These are phyloP conservation scores for Botryotinia calthae DNA, from an alignment of 2,329 filamentous ascomycete species.

Conservation along the genomic window DNA sequence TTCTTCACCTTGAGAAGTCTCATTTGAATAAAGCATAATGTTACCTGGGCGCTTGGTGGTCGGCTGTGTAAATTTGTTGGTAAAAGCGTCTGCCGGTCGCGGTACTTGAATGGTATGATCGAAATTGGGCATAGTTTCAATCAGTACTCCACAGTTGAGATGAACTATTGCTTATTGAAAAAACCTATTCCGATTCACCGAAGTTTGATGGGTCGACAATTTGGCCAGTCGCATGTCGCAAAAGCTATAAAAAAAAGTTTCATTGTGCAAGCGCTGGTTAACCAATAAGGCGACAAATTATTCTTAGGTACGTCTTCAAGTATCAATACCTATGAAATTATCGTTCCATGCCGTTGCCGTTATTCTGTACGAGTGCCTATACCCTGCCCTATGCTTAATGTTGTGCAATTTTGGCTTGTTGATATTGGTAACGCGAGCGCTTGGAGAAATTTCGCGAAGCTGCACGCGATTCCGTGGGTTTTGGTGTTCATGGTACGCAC, in stretches of 20 bases:
- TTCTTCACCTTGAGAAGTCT: slow-evolving; percentile 5
- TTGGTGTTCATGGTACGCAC: not conserved
- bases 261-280: slow-evolving; percentile 28
- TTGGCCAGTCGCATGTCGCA: slow-evolving; percentile 2
- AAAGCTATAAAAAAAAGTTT: slow-evolving; percentile 23
- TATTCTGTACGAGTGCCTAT: not conserved
- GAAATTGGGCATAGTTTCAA: not conserved
- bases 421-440: slow-evolving; percentile 29
- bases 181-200: not conserved
- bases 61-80: slow-evolving; percentile 31
- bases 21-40: slow-evolving; percentile 7
- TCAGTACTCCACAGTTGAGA: slow-evolving; percentile 12
- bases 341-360: not conserved
- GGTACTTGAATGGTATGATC: slow-evolving; percentile 22
- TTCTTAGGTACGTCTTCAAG: slow-evolving; percentile 5
- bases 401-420: not conserved
- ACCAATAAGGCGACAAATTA: slow-evolving; percentile 20
- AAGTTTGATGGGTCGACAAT: not conserved
- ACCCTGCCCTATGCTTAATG: not conserved
- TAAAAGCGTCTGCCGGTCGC: slow-evolving; percentile 26
- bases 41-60: slow-evolving; percentile 29
- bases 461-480: slow-evolving; percentile 9
- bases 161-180: not conserved
- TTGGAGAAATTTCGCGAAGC: slow-evolving; percentile 27
- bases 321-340: not conserved